phyloP scores from a whole-genome alignment of 148 eudicot species.

The Spergularia bocconei region DNA sequence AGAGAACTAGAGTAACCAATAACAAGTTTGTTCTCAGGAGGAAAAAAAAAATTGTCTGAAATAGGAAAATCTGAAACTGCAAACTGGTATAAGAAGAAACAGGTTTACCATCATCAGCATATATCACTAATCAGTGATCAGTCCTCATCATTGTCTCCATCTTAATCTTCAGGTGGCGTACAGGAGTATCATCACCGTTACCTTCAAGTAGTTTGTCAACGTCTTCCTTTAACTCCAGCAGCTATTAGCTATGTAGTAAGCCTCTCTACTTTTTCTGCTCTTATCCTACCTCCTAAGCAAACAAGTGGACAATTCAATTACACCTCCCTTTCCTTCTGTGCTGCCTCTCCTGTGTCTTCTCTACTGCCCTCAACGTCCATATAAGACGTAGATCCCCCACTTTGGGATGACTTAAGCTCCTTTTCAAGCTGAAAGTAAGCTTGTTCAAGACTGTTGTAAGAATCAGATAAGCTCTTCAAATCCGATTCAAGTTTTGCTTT shows the following conservation, averaged over 20 bases:
- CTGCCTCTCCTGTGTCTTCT: slow-evolving; percentile 64
- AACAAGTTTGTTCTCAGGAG: no score
- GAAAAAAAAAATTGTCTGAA: no score
- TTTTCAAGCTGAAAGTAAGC: slow-evolving; percentile 57
- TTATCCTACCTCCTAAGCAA: slow-evolving; percentile 59
- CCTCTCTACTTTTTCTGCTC: slow-evolving; percentile 89
- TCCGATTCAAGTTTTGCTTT: slow-evolving; percentile 65
- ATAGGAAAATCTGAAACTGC: no score
- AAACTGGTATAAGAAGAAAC: no score
- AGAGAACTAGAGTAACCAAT: no score
- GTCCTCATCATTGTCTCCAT: no score
- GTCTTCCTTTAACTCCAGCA: slow-evolving; percentile 73
- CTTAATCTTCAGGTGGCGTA: slow-evolving; percentile 46
- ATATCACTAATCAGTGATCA: slow-evolving; percentile 11
- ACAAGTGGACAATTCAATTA: slow-evolving; percentile 73
- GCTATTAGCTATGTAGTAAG: slow-evolving; percentile 55
- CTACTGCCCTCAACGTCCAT: no score
- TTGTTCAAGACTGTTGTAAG: slow-evolving; percentile 85
- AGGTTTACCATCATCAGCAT: background rate
- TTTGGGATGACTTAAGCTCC: slow-evolving; percentile 51
- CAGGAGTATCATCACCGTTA: slow-evolving; percentile 51
- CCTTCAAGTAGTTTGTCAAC: slow-evolving; percentile 79
- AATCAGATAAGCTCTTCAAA: slow-evolving; percentile 77
- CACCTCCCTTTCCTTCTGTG: slow-evolving; percentile 73
- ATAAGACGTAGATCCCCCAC: slow-evolving; percentile 38